Conservation (phyloP, 2,329 filamentous ascomycete genomes). For the Sclerotinia trifoliorum region DNA sequence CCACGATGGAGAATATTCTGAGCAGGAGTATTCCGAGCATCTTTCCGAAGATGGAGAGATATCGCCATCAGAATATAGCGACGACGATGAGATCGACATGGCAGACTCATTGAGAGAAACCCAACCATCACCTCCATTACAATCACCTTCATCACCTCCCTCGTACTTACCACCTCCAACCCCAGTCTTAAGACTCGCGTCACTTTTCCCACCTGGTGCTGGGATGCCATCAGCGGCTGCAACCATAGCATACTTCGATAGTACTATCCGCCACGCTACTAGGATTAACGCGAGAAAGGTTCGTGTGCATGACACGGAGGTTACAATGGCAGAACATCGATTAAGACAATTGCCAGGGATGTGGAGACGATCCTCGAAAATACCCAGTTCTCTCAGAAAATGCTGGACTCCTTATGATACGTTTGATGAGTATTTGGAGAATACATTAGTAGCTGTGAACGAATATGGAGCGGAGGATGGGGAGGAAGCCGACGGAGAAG, state of each 20-base stretch:
- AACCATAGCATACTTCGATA: neutral
- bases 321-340: neutral
- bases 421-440: neutral
- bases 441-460: conserved; percentile 1
- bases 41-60: neutral
- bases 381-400: neutral
- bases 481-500: neutral
- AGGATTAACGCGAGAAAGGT: conserved; percentile 12
- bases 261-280: neutral
- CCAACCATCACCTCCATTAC: neutral
- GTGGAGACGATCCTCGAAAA: neutral
- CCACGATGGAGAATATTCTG: neutral
- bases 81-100: neutral
- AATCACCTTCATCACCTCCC: neutral
- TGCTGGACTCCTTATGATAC: conserved; percentile 15
- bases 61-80: neutral
- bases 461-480: conserved; percentile 2
- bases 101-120: neutral
- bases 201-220: neutral
- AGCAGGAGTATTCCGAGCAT: neutral
- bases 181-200: neutral
- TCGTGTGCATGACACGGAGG: neutral
- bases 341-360: neutral
- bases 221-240: neutral
- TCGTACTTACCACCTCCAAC: conserved; percentile 8